Percentiles rank a stretch among this genome's conserved stretches.
Evolutionary conservation across 768 basidiomycete genomes (phyloP).

Genomic region (Lenzites betulinus): DNA sequence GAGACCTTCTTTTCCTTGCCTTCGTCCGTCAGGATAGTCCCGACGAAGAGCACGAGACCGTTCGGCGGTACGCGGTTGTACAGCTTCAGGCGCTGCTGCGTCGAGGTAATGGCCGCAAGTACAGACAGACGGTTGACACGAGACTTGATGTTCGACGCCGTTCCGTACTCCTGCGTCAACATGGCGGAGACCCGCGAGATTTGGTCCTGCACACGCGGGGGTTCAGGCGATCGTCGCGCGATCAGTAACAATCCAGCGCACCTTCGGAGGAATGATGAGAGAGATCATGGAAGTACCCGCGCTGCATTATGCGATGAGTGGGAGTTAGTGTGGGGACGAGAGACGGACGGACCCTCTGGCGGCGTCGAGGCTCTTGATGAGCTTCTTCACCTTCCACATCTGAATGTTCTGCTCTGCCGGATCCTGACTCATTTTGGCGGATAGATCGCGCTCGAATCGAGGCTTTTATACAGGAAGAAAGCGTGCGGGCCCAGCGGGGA

Average conservation of each 20-base stretch:
- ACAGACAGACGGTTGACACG: conserved; percentile 98
- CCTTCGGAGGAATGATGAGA: conserved; percentile 94
- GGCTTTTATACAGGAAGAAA: conserved; percentile 4
- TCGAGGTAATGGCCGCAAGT: conserved; percentile 96
- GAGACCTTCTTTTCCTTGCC: conserved; percentile 99
- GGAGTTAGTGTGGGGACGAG: conserved; percentile 1
- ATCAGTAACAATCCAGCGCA: conserved; percentile 32
- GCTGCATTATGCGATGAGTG: conserved; percentile 43
- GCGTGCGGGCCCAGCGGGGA: background rate
- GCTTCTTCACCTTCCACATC: conserved; percentile 99
- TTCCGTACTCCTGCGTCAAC: conserved; percentile 98
- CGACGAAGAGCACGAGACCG: conserved; percentile 96
- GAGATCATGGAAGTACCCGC: conserved; percentile 99
- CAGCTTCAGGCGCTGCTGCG: conserved; percentile 95
- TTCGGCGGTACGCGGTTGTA: conserved; percentile 97
- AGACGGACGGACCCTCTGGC: conserved; percentile 71
- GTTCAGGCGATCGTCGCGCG: conserved; percentile 21
- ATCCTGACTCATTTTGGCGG: conserved; percentile 76
- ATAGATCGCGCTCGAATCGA: conserved; percentile 8
- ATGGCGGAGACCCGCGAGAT: conserved; percentile 92
- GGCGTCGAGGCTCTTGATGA: conserved; percentile 95
- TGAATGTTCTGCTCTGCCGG: conserved; percentile 93
- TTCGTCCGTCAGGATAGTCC: conserved; percentile 96
- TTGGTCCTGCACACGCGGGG: conserved; percentile 63
- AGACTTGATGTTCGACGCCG: conserved; percentile 99